Base-by-base conservation (phyloP, 257 asterid species). In the Forsythia suspensa region DNA sequence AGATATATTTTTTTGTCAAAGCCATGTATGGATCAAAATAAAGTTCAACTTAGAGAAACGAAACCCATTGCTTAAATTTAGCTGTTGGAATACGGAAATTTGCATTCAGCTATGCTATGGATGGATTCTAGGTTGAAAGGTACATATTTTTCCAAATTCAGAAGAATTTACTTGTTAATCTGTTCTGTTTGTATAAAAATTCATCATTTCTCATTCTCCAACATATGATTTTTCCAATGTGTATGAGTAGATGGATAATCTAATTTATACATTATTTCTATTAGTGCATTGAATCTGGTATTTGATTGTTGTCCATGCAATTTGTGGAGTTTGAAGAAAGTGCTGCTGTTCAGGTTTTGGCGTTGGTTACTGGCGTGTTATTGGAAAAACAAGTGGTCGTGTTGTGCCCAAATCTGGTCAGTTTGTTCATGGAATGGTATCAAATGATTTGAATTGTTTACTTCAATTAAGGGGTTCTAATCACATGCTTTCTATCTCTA, bases 381-480 rank as follows among this genome's bases (percentile, higher is more conserved):
- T 80, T 95, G 82, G 99, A 95, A 83, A 95, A 91, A 81, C 99
- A 95, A 90, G 89, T 91, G 81, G 85, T 91, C 59, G 81, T 93
- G 79, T 79, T 89, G 84, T 89, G 96, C 93, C 97, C 98, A 72
- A 95, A 95, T 87, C 87, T 91, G 98, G 99, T 95, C 89, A 39
- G 24, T 74, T 81, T 24, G 36, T 63, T 52, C 55, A 41, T 70
- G 74, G 71, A 75, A 68, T 41, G 72, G 61, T 38, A 72, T 51
- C 12, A 63, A 77, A 74, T 66, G 36, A 70, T 71, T 41, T 57
- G 68, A 44, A 42, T 63, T 78, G 15, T 71, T 72, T 76, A 78
- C 13, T 72, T 70, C 34, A 16, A 37, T 59, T 74, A 59, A 61
- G 75, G 44, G 67, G 67, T 75, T 51, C 70, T 80, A 72, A 61